Percentiles rank a stretch among this genome's conserved stretches.
Conservation (phyloP, 805 yeast genomes). For the Jamesozyma spencerorum region DNA sequence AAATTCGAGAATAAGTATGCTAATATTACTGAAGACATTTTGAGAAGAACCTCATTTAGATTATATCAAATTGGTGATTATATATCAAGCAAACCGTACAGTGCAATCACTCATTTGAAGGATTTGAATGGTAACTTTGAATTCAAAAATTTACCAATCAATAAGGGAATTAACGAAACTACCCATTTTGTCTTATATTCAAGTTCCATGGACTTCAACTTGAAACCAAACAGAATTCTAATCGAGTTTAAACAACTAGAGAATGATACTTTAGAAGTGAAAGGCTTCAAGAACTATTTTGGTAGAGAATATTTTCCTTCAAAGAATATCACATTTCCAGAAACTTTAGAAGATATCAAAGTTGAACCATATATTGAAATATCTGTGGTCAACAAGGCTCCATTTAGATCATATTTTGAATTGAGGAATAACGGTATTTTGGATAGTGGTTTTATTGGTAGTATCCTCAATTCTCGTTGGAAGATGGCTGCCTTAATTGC, state of each 20-base stretch:
- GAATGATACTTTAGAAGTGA: slow-evolving; percentile 11
- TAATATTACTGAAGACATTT: slow-evolving; percentile 14
- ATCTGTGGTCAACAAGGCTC: slow-evolving; percentile 20
- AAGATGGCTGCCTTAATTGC: slow-evolving; percentile 29
- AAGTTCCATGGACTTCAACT: slow-evolving; percentile 25
- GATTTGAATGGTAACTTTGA: slow-evolving; percentile 21
- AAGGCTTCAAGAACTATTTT: slow-evolving; percentile 25
- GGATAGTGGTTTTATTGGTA: slow-evolving; percentile 32
- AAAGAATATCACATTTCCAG: slow-evolving; percentile 25
- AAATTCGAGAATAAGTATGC: slow-evolving; percentile 17
- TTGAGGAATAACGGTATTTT: slow-evolving; percentile 28
- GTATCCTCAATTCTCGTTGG: slow-evolving; percentile 31
- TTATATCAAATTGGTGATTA: slow-evolving; percentile 23
- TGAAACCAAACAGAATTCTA: slow-evolving; percentile 29
- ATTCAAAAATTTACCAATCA: slow-evolving; percentile 23
- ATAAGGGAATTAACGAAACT: slow-evolving; percentile 17
- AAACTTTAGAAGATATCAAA: slow-evolving; percentile 17
- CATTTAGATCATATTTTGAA: slow-evolving; percentile 30
- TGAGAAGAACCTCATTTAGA: slow-evolving; percentile 19
- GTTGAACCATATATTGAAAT: slow-evolving; percentile 18
- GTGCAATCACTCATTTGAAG: slow-evolving; percentile 7
- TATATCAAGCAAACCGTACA: slow-evolving; percentile 9
- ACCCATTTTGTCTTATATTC: slow-evolving; percentile 25
- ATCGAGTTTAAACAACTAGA: slow-evolving; percentile 16
- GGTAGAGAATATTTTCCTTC: slow-evolving; percentile 31